A percentile compares a stretch with the other conserved stretches of the same genome.
Conservation (phyloP, 345 rosid genomes). For the Eucalyptus pumila region DNA sequence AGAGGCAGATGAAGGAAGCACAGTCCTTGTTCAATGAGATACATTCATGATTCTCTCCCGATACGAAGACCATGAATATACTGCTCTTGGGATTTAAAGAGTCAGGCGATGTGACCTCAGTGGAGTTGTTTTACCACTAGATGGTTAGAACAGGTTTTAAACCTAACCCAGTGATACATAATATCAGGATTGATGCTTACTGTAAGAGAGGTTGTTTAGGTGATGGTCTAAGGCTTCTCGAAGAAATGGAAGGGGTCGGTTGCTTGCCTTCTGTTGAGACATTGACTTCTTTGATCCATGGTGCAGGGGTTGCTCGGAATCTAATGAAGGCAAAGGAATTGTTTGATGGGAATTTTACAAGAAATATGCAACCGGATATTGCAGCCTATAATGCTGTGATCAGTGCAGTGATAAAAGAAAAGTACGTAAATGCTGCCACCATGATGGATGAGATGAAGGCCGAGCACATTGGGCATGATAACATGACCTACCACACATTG, state of each 20-base stretch:
- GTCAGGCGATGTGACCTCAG: slow-evolving; percentile 55
- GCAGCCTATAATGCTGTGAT: slow-evolving; percentile 66
- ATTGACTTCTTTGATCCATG: slow-evolving; percentile 71
- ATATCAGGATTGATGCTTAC: slow-evolving; percentile 64
- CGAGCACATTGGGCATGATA: slow-evolving; percentile 31
- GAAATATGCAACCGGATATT: slow-evolving; percentile 35
- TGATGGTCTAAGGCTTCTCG: slow-evolving; percentile 62
- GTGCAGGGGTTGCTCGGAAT: slow-evolving; percentile 61
- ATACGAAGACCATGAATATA: slow-evolving; percentile 67
- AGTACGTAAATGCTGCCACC: slow-evolving; percentile 37
- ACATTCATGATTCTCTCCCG: slow-evolving; percentile 37
- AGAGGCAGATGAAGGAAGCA: slow-evolving; percentile 76
- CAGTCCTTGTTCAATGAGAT: slow-evolving; percentile 44
- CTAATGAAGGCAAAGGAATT: slow-evolving; percentile 45
- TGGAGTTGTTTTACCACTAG: slow-evolving; percentile 73
- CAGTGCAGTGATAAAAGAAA: slow-evolving; percentile 28
- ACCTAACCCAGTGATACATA: slow-evolving; percentile 32
- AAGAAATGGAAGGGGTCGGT: slow-evolving; percentile 44
- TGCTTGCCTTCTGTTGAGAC: slow-evolving; percentile 35
- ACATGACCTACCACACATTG: slow-evolving; percentile 52
- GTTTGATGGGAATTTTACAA: slow-evolving; percentile 43
- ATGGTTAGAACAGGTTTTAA: slow-evolving; percentile 61
- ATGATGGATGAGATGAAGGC: slow-evolving; percentile 73
- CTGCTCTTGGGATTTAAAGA: slow-evolving; percentile 75
- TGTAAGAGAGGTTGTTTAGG: slow-evolving; percentile 62